phyloP scores from a whole-genome alignment of 495 filamentous ascomycete genomes.

The Aspergillus olivimuriae region DNA sequence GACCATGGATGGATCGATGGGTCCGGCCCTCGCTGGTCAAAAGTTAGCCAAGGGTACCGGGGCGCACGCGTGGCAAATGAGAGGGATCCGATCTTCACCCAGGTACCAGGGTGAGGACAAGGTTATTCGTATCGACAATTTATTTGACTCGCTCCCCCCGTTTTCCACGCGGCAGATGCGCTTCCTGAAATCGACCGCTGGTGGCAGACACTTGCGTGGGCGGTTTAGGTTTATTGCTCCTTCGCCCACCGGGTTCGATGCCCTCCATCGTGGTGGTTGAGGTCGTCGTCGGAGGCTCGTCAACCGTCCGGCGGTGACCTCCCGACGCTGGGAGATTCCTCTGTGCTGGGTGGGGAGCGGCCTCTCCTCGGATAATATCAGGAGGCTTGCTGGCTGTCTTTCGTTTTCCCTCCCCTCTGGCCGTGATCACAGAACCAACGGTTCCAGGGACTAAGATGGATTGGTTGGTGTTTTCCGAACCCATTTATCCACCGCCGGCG shows the following conservation, averaged over 20 bases:
- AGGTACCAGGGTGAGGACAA: background rate
- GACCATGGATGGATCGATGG: background rate
- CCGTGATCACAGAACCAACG: background rate
- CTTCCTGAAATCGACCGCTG: constrained; percentile 10
- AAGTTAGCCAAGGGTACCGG: background rate
- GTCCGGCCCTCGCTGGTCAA: too few relatives aligned
- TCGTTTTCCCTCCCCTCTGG: background rate
- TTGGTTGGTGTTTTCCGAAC: background rate
- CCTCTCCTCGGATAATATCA: background rate
- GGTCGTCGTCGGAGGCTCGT: too few relatives aligned
- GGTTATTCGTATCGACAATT: background rate
- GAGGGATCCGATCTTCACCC: background rate
- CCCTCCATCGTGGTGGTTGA: too few relatives aligned
- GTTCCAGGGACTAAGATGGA: background rate
- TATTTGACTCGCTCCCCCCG: background rate
- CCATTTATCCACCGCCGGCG: too few relatives aligned
- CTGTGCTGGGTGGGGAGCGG: too few relatives aligned
- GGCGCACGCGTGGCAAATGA: background rate
- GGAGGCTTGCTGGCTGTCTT: background rate
- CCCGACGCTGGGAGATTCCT: too few relatives aligned
- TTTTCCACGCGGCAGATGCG: constrained; percentile 13
- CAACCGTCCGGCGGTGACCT: too few relatives aligned
- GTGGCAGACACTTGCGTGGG: too few relatives aligned
- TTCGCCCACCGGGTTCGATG: too few relatives aligned
- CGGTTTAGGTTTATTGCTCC: constrained; percentile 6